Evolutionary conservation across 2,329 filamentous ascomycete species (phyloP).

Genomic region (Magnaporthales sp.): DNA sequence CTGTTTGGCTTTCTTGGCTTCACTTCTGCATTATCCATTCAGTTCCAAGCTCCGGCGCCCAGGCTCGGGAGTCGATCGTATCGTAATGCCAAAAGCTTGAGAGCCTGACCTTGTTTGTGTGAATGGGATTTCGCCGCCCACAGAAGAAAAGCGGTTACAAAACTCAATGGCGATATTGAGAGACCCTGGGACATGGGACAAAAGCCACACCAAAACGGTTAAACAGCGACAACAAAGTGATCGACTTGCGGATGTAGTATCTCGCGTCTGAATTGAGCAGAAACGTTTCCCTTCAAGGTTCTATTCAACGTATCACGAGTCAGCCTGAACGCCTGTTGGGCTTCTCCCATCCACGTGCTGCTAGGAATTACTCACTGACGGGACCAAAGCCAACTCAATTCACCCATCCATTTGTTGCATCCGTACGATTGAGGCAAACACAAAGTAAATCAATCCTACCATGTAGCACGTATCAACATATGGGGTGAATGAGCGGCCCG

Average conservation of each 20-base stretch:
- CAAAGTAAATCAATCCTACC: not conserved
- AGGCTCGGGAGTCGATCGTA: not conserved
- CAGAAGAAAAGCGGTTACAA: not conserved
- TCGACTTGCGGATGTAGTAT: too few relatives aligned
- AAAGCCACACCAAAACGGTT: too few relatives aligned
- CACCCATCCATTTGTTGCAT: not conserved
- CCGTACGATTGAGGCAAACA: not conserved
- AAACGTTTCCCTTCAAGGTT: not conserved
- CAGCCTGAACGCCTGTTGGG: not conserved
- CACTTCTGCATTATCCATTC: not conserved
- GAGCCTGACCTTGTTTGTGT: not conserved
- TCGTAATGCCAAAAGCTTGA: slow-evolving; percentile 1
- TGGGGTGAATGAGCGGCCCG: not conserved
- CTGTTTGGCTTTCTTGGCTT: not conserved
- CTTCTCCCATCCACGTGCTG: not conserved
- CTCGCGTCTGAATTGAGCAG: not conserved
- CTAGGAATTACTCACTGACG: not conserved
- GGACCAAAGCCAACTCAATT: not conserved
- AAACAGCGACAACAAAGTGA: not conserved
- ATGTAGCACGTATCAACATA: not conserved
- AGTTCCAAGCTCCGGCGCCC: not conserved
- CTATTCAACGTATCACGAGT: not conserved
- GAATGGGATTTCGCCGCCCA: not conserved
- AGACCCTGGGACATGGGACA: not conserved
- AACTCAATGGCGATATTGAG: not conserved